Percentiles rank a stretch among this genome's conserved stretches.
These are phyloP conservation scores for Xylariales sp. DNA, from an alignment of 2,329 filamentous ascomycete species.

Conservation along the genomic window DNA sequence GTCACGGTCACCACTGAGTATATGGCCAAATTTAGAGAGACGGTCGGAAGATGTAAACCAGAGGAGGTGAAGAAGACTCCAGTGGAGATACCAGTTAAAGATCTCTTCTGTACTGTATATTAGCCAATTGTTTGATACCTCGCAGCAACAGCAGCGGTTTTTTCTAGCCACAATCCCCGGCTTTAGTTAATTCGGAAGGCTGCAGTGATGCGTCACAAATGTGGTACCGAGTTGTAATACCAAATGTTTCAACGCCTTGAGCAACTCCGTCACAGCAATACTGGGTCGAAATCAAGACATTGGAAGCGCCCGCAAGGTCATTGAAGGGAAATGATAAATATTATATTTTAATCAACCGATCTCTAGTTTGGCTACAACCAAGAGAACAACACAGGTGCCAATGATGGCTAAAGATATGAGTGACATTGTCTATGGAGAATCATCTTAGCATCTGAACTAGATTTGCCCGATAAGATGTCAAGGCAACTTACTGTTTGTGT, in stretches of 20 bases:
- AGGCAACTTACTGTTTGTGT: slow-evolving; percentile 69
- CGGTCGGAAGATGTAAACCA: slow-evolving; percentile 62
- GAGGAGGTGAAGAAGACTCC: slow-evolving; percentile 23
- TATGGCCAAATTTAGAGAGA: slow-evolving; percentile 51
- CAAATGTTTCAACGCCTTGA: no score
- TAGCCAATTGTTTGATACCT: no score
- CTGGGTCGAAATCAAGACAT: no score
- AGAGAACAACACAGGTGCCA: slow-evolving; percentile 59
- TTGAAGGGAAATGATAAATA: neutral
- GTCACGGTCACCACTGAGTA: slow-evolving; percentile 46
- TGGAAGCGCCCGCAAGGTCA: no score
- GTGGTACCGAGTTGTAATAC: no score
- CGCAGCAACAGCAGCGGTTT: no score
- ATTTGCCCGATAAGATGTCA: neutral
- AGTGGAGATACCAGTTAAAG: slow-evolving; percentile 39
- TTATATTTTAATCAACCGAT: slow-evolving; percentile 16
- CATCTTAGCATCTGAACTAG: neutral
- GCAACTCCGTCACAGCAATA: no score
- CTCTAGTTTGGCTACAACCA: slow-evolving; percentile 43
- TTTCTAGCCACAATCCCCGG: no score
- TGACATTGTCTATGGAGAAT: slow-evolving; percentile 51
- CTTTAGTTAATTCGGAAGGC: no score
- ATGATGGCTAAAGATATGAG: slow-evolving; percentile 60
- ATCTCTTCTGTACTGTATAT: slow-evolving; percentile 61
- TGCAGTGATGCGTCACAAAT: no score